A percentile compares a stretch with the other conserved stretches of the same genome.
Conservation (phyloP, 225 moss, liverwort and hornwort genomes). For the Asterella californica region DNA sequence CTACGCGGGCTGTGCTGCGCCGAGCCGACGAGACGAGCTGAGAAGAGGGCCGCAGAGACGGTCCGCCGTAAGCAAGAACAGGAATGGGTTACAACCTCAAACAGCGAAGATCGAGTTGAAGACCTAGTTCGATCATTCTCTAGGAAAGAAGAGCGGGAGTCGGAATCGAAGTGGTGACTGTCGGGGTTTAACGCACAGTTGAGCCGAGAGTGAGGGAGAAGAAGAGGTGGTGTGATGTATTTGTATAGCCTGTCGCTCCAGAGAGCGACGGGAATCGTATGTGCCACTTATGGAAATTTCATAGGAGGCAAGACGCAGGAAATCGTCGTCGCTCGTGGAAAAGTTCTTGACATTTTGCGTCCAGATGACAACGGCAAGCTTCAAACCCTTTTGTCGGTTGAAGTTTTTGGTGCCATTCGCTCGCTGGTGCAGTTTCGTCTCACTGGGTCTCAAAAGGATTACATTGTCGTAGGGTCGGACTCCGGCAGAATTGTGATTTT, state of each 20-base stretch:
- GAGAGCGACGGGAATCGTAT: constrained; percentile 93
- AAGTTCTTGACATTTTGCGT: constrained; percentile 82
- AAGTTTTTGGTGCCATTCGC: constrained; percentile 89
- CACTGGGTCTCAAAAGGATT: constrained; percentile 95
- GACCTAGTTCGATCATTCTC: not conserved
- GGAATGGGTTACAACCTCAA: not conserved
- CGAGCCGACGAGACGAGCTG: not conserved
- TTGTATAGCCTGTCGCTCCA: constrained; percentile 94
- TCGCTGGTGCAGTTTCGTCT: constrained; percentile 91
- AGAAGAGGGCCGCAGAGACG: not conserved
- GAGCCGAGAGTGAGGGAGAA: not conserved
- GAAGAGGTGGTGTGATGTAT: constrained; percentile 54
- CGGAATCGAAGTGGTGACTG: not conserved
- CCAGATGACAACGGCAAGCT: constrained; percentile 97
- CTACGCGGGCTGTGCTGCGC: not conserved
- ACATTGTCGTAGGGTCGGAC: constrained; percentile 90
- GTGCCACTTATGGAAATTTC: constrained; percentile 96
- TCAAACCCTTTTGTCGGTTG: constrained; percentile 86
- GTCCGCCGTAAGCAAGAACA: no score
- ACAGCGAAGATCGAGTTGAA: not conserved
- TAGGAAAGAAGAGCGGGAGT: not conserved
- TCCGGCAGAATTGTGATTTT: constrained; percentile 94
- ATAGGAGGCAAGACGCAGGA: constrained; percentile 96
- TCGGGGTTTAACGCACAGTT: not conserved
- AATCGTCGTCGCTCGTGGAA: constrained; percentile 88